Conservation (phyloP, 352 stramenopile genomes). For the Thalassiosira ordinaria region DNA sequence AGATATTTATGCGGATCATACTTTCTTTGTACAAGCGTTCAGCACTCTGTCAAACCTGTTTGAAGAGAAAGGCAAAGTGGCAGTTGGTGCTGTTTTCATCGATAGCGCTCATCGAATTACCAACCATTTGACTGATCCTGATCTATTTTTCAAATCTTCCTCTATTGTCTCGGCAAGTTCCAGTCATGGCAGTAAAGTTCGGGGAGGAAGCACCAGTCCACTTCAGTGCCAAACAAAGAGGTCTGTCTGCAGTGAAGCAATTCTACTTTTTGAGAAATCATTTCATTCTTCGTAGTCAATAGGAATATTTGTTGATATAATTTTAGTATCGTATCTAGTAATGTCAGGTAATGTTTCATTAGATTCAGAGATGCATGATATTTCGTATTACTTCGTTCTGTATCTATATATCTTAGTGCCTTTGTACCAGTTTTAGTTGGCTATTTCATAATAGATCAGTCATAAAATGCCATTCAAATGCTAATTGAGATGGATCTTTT, state of each 20-base stretch:
- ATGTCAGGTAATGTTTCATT: too few species aligned
- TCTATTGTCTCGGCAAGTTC: conserved; percentile 16
- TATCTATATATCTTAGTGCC: too few species aligned
- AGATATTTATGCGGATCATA: conserved; percentile 17
- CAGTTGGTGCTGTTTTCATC: conserved; percentile 26
- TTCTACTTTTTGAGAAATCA: conserved; percentile 42
- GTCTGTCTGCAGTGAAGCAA: conserved; percentile 35
- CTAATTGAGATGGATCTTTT: too few species aligned
- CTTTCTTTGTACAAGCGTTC: conserved; percentile 33
- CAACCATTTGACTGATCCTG: conserved; percentile 51
- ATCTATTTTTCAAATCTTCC: conserved; percentile 15
- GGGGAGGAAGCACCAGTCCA: background rate
- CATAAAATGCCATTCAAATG: too few species aligned
- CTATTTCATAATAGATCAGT: too few species aligned
- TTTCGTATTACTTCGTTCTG: too few species aligned
- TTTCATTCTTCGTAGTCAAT: too few species aligned
- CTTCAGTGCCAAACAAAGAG: conserved; percentile 1
- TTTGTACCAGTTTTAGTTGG: too few species aligned
- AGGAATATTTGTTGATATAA: too few species aligned
- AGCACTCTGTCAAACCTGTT: conserved; percentile 29
- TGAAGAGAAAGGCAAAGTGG: conserved; percentile 11
- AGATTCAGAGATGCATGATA: too few species aligned
- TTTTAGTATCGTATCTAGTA: too few species aligned
- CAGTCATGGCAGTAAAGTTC: background rate
- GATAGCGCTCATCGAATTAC: conserved; percentile 37